phyloP scores from a whole-genome alignment of 2,329 filamentous ascomycete species.

The Alternaria incomplexa region DNA sequence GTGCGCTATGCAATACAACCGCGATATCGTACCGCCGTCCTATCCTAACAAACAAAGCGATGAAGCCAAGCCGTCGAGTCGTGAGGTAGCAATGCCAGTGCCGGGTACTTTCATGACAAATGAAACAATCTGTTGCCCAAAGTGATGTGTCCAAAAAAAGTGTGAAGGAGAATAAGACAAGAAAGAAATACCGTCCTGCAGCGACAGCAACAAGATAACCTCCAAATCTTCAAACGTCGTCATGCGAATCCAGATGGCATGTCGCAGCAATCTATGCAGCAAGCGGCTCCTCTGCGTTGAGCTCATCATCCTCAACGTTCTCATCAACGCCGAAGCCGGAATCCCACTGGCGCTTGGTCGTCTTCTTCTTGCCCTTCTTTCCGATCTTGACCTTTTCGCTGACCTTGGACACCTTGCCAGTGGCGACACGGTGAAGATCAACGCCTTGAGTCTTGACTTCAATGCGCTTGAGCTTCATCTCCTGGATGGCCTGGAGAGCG shows the following conservation, averaged over 20 bases:
- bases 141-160: conserved; percentile 5
- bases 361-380: conserved; percentile 41
- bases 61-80: conserved; percentile 4
- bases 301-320: conserved; percentile 21
- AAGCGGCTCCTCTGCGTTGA: conserved; percentile 19
- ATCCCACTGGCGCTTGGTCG: conserved; percentile 38
- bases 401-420: conserved; percentile 38
- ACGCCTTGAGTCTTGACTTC: conserved; percentile 34
- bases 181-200: background rate
- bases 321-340: conserved; percentile 42
- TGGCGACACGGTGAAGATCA: conserved; percentile 35
- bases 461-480: conserved; percentile 43
- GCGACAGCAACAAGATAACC: background rate
- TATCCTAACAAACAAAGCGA: conserved; percentile 2
- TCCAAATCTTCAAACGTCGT: background rate
- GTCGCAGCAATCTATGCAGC: conserved; percentile 17
- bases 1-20: conserved; percentile 5
- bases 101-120: background rate
- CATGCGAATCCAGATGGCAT: background rate
- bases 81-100: conserved; percentile 4
- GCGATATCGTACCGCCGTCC: background rate
- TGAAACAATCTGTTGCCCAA: conserved; percentile 6
- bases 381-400: conserved; percentile 41
- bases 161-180: conserved; percentile 1
- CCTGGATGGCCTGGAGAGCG: conserved; percentile 37